Percentiles rank a stretch among this genome's conserved stretches.
Conservation (phyloP, 306 rosid species). For the Acacia acuminata region DNA sequence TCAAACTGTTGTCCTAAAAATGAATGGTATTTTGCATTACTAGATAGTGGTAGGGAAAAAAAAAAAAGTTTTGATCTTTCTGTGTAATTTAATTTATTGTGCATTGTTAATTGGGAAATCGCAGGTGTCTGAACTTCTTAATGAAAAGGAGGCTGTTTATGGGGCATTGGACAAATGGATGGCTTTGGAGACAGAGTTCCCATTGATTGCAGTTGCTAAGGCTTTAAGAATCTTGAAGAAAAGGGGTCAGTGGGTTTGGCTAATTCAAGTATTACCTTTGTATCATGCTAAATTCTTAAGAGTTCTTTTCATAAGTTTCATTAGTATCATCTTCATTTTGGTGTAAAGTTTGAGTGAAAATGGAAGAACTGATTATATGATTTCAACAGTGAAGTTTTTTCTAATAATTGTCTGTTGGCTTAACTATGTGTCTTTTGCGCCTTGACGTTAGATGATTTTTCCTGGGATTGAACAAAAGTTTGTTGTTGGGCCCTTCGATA, state of each 20-base stretch:
- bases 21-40: not conserved
- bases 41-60: not conserved
- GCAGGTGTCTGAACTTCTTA: slow-evolving; percentile 72
- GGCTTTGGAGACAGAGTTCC: slow-evolving; percentile 96
- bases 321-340: not conserved
- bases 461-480: slow-evolving; percentile 14
- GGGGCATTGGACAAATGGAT: slow-evolving; percentile 93
- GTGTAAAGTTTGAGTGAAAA: not conserved
- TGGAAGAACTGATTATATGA: not conserved
- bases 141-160: slow-evolving; percentile 83
- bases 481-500: not conserved
- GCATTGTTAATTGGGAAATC: slow-evolving; percentile 30
- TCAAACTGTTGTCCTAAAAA: not conserved
- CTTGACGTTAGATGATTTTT: not conserved
- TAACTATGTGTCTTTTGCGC: not conserved
- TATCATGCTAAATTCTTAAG: not conserved
- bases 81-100: slow-evolving; percentile 10
- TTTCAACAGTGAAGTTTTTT: not conserved
- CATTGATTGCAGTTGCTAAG: slow-evolving; percentile 79
- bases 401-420: slow-evolving; percentile 3
- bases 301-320: slow-evolving; percentile 7
- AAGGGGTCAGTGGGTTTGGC: slow-evolving; percentile 72
- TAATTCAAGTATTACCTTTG: slow-evolving; percentile 67
- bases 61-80: not conserved
- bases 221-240: slow-evolving; percentile 74